Evolutionary conservation across 148 eudicot genomes (phyloP), one percentile per base, ranked within the genome.

Genomic region (Fallopia convolvulus): DNA sequence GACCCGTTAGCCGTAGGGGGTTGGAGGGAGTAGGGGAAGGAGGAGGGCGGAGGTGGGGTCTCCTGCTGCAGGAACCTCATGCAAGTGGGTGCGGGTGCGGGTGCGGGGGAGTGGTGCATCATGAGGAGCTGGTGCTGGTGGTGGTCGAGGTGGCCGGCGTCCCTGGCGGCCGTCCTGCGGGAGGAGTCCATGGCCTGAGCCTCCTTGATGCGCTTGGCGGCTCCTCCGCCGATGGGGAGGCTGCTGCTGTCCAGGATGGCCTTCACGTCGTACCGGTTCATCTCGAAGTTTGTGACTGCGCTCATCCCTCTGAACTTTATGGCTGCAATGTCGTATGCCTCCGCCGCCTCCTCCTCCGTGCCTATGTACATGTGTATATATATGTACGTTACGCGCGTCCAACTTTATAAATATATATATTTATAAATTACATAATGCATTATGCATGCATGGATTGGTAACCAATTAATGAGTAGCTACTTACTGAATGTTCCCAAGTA

Each of bases 281-380:
- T 95, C 84, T 95, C 99, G 63, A 95, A 95, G 77, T 95, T 95
- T 49, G 99, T 95, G 17, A 95, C 99, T 0, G 99, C 99, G 36
- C 83, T 95, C 3, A 95, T 88, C 14, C 99, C 99, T 82, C 99
- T 76, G 83, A 95, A 95, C 74, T 95, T 95, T 82, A 95, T 95
- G 13, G 99, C 99, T 23, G 99, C 99, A 1, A 95, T 91, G 73
- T 95, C 99, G 50, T 95, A 95, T 2, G 99, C 99, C 81, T 95
- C 99, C 0, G 99, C 99, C 0, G 99, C 99, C 86, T 95, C 99
- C 79, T 95, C 99, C 76, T 95, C 99, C 0, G 99, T 95, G 81
- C 92, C 99, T 95, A 39, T 33, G 49, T 41, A 74, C 12, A 72
- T 72, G 20, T 20, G 20, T 42, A 20, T 13, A 56, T 66, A 26